phyloP scores from a whole-genome alignment of 1,284 basidiomycete species.

The Mycena citricolor region DNA sequence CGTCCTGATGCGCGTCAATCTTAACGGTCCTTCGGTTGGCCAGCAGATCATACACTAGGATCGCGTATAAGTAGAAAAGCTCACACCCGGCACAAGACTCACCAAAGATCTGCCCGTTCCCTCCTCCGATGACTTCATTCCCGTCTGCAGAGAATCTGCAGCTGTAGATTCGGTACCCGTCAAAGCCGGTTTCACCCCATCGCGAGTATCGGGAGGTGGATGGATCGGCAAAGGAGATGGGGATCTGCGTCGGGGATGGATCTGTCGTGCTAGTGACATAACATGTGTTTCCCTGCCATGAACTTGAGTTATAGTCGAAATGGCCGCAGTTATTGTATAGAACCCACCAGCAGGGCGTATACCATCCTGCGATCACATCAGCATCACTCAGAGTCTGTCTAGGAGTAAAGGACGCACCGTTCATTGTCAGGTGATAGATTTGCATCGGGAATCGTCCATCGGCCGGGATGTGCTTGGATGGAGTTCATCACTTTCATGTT shows the following conservation, averaged over 20 bases:
- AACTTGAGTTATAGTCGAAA: too few species aligned
- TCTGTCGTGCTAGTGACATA: conserved; percentile 87
- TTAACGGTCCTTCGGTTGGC: conserved; percentile 78
- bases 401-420: conserved; percentile 49
- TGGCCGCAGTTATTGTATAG: too few species aligned
- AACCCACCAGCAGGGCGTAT: too few species aligned
- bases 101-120: conserved; percentile 79
- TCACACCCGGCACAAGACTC: conserved; percentile 24
- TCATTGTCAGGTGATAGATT: conserved; percentile 91
- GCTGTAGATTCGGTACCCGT: conserved; percentile 79
- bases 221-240: conserved; percentile 70
- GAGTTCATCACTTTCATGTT: conserved; percentile 78
- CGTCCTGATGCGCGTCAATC: conserved; percentile 83
- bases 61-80: neutral
- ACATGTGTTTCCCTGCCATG: conserved; percentile 57
- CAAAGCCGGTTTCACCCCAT: conserved; percentile 46
- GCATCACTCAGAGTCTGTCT: conserved; percentile 11
- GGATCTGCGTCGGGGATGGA: conserved; percentile 65
- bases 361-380: conserved; percentile 78
- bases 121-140: conserved; percentile 83
- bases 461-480: conserved; percentile 72
- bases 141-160: conserved; percentile 96
- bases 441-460: conserved; percentile 95
- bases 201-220: conserved; percentile 27
- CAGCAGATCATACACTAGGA: conserved; percentile 85